phyloP scores from a whole-genome alignment of 202 grass and related monocot genomes.

The Elaeis oleifera region DNA sequence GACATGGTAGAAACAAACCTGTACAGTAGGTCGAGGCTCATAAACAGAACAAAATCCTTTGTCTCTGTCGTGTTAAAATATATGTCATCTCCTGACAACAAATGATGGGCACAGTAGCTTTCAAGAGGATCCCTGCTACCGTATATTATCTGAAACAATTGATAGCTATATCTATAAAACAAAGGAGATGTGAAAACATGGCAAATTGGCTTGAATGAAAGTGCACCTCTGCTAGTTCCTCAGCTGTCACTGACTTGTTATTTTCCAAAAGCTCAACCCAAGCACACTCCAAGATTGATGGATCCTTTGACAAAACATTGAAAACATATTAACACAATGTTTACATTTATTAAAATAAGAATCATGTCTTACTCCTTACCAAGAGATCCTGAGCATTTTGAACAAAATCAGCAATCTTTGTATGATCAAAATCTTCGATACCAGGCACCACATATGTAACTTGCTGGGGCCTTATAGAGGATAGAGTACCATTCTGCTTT shows the following conservation, averaged over 20 bases:
- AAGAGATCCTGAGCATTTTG: constrained; percentile 67
- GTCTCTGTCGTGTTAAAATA: constrained; percentile 71
- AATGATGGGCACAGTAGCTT: constrained; percentile 81
- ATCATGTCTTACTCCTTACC: constrained; percentile 36
- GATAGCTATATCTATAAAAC: too few relatives aligned
- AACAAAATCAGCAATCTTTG: constrained; percentile 68
- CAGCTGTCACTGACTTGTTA: constrained; percentile 64
- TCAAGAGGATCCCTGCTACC: constrained; percentile 72
- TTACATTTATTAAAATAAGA: constrained; percentile 8
- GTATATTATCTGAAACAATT: constrained; percentile 67
- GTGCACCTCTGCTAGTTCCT: constrained; percentile 77
- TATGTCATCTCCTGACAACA: constrained; percentile 83
- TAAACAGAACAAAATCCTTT: constrained; percentile 58
- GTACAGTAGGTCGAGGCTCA: constrained; percentile 59
- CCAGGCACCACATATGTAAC: constrained; percentile 83
- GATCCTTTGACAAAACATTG: constrained; percentile 43
- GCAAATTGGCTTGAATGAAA: too few relatives aligned
- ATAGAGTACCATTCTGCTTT: constrained; percentile 59
- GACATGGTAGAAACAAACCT: constrained; percentile 41
- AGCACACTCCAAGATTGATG: constrained; percentile 74
- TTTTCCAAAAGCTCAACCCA: constrained; percentile 90
- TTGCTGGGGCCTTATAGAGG: constrained; percentile 87
- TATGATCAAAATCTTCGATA: constrained; percentile 56
- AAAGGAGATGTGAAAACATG: too few relatives aligned
- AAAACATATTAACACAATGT: constrained; percentile 4